Evolutionary conservation across 2,329 filamentous ascomycete species (phyloP), one percentile per base, ranked within the genome.

Genomic region (Aspergillus cejpii): DNA sequence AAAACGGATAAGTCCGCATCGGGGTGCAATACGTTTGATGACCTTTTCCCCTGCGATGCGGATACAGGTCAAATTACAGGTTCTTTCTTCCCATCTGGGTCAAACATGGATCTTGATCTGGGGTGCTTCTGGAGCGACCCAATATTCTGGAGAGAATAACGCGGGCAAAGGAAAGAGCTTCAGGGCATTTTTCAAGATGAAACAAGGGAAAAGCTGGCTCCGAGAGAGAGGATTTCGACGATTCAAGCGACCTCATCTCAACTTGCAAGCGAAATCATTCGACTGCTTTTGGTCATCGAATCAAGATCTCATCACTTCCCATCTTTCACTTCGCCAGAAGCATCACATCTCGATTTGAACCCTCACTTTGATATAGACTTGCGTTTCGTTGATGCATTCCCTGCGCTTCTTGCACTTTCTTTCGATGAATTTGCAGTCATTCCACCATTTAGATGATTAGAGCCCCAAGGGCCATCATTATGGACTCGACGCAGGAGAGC

Each of bases 1-100:
- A 57, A 58, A 27, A 51, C 54, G 1, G 63, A 65, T 15, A 63
- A 59, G 23, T 49, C 52, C 10, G 14, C 53, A 5, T 44, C 57
- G 6, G 50, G 41, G 5, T 45, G 47, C n/a, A 59, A 54, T 41
- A 41, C 45, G 1, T 63, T 55, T 33, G 64, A 66, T 11, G 58
- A 59, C 17, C 59, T 56, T 31, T 52, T 66, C 21, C 64, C 64
- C 1, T 66, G 62, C 24, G 64, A 67, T 41, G 58, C 64, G 15
- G 52, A 46, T 34, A 66, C 62, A 1, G 64, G 64, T 15, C 63
- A 66, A 37, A 59, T 67, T 1, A 65, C 62, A 0, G 62, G 62
- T n/a, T 65, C 63, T 4, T 65, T 67, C 42, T 67, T 67, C 47
- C 63, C 63, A n/a, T 39, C 50, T 5, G 55, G 51, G 17, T 39